These are phyloP conservation scores for Phaeosphaeriaceae sp. DNA, from an alignment of 2,329 filamentous ascomycete species.

Conservation along the genomic window DNA sequence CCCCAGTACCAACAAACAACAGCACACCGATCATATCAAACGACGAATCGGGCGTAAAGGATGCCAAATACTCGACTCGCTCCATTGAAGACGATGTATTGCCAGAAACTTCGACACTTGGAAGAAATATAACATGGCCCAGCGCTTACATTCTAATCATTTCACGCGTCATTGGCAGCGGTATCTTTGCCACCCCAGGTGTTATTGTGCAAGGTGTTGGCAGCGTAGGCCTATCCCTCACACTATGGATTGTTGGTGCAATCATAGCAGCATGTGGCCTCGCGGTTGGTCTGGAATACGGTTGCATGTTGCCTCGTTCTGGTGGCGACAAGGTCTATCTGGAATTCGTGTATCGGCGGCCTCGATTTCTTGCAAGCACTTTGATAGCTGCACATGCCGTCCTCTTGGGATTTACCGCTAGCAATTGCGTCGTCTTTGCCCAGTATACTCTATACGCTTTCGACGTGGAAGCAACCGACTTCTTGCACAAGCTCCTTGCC, in stretches of 20 bases:
- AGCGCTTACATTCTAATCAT: conserved; percentile 72
- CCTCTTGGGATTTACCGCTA: conserved; percentile 70
- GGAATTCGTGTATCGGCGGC: conserved; percentile 70
- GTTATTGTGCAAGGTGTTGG: conserved; percentile 70
- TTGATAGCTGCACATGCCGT: conserved; percentile 69
- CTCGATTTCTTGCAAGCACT: conserved; percentile 68
- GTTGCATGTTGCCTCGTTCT: conserved; percentile 72
- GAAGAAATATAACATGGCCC: conserved; percentile 66
- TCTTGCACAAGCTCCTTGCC: conserved; percentile 60
- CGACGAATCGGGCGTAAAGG: conserved; percentile 23
- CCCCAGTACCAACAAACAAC: conserved; percentile 20
- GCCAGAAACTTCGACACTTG: conserved; percentile 64
- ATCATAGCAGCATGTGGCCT: conserved; percentile 67
- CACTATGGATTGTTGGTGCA: conserved; percentile 69
- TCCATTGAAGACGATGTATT: conserved; percentile 64
- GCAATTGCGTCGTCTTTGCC: conserved; percentile 73
- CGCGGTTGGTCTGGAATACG: conserved; percentile 69
- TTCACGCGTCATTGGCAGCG: conserved; percentile 71
- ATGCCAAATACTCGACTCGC: conserved; percentile 19
- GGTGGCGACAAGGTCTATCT: conserved; percentile 74
- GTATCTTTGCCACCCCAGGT: conserved; percentile 75
- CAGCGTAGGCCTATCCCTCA: conserved; percentile 67
- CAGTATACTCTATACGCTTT: conserved; percentile 69
- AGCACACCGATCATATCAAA: conserved; percentile 21
- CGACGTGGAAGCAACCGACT: conserved; percentile 58